phyloP scores from a whole-genome alignment of 208 protist species.

The Trypanosoma theileri region DNA sequence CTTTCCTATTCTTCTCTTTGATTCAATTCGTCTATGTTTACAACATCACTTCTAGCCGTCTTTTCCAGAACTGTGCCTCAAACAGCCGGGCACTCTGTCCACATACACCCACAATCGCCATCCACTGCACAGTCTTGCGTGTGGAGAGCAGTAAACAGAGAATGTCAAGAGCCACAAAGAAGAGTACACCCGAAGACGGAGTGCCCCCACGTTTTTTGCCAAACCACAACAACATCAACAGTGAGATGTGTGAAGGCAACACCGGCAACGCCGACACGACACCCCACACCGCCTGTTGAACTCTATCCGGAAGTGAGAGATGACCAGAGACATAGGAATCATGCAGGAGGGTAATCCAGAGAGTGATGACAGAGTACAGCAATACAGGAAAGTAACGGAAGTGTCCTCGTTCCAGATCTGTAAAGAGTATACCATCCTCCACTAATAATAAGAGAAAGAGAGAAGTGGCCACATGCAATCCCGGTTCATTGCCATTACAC shows the following conservation, averaged over 20 bases:
- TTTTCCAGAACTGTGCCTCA: slow-evolving; percentile 32
- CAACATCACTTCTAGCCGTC: slow-evolving; percentile 19
- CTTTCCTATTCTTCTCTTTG: background rate
- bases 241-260: slow-evolving; percentile 38
- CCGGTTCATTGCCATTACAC: slow-evolving; percentile 58
- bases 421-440: slow-evolving; percentile 67
- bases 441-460: slow-evolving; percentile 71
- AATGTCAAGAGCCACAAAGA: slow-evolving; percentile 43
- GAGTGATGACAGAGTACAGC: slow-evolving; percentile 36
- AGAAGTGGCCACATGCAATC: slow-evolving; percentile 56
- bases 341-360: slow-evolving; percentile 53
- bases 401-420: slow-evolving; percentile 32
- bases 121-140: slow-evolving; percentile 63
- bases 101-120: slow-evolving; percentile 56
- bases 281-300: slow-evolving; percentile 19
- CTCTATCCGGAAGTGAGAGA: background rate
- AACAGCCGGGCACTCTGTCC: slow-evolving; percentile 59
- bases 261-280: slow-evolving; percentile 31
- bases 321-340: slow-evolving; percentile 34
- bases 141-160: slow-evolving; percentile 48
- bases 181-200: slow-evolving; percentile 34
- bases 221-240: slow-evolving; percentile 33
- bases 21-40: background rate
- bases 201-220: slow-evolving; percentile 35
- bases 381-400: slow-evolving; percentile 76